These are phyloP conservation scores for Arthrinium puccinioides DNA, from an alignment of 2,329 filamentous ascomycete genomes.

Conservation along the genomic window DNA sequence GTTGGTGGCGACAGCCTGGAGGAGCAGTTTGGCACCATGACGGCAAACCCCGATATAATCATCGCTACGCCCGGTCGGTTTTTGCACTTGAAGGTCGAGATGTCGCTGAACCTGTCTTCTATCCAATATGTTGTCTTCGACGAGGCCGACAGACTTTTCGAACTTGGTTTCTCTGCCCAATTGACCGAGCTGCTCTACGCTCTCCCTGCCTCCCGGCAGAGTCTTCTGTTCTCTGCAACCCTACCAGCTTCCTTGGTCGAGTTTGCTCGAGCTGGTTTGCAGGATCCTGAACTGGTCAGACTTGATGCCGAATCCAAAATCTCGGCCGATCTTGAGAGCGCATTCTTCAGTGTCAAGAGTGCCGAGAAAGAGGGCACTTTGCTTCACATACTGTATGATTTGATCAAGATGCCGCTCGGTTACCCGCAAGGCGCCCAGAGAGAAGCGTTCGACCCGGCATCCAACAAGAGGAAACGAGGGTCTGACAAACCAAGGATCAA, in stretches of 20 bases:
- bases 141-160: constrained; percentile 92
- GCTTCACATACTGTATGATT: constrained; percentile 78
- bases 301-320: constrained; percentile 93
- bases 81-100: constrained; percentile 93
- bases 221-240: constrained; percentile 89
- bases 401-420: constrained; percentile 82
- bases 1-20: constrained; percentile 94
- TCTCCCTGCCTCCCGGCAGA: constrained; percentile 77
- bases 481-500: constrained; percentile 44
- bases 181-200: constrained; percentile 88
- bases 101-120: constrained; percentile 84
- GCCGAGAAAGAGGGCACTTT: constrained; percentile 91
- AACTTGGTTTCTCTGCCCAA: constrained; percentile 96
- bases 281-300: constrained; percentile 85
- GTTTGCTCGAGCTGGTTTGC: constrained; percentile 86
- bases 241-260: constrained; percentile 91
- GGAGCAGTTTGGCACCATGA: constrained; percentile 90
- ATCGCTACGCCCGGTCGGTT: constrained; percentile 97
- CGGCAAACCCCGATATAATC: constrained; percentile 90
- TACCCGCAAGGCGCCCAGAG: constrained; percentile 45
- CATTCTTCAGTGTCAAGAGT: constrained; percentile 89
- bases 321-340: constrained; percentile 89
- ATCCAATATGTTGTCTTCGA: constrained; percentile 95
- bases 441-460: constrained; percentile 37
- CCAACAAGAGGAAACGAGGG: constrained; percentile 68